Base-by-base conservation (phyloP, 495 filamentous ascomycete species). In the Letharia lupina region DNA sequence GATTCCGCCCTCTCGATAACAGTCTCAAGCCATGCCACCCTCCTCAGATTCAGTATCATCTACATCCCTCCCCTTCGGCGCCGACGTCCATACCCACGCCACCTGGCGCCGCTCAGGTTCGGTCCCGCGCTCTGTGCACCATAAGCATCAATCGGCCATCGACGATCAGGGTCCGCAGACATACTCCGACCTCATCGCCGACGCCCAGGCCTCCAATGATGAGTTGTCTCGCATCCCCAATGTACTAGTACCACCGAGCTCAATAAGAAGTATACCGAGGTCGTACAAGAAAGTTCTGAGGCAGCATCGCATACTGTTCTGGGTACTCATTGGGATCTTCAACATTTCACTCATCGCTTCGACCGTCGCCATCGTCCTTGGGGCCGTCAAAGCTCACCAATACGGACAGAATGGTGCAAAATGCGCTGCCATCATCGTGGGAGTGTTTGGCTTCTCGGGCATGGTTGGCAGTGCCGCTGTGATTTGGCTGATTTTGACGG, bases 11-110 rank as follows among this genome's bases (percentile, higher is more conserved):
- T 18, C 8, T 45, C 28, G 4, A 15, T 31, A 42, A 35, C 6
- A 45, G 44, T 42, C 59, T 61, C 15, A 2, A 6, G 50, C 16
- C 31, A 64, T 56, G 47, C 18, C 48, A n/a, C 39, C 65, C 31
- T 66, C 65, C 54, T 54, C 65, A 54, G 44, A 20, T n/a, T 61
- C 47, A 39, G 13, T 62, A n/a, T 48, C 65, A 1, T 15, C 58
- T 37, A 41, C 16, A 48, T 31, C 65, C 9, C 65, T 66, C 28
- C 65, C 65, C 45, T 66, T 66, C 28, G 65, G 59, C 28, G 59
- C 59, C 60, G 65, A 66, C 39, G 57, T 37, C 0, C 44, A 52
- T 7, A 41, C 20, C 58, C 64, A 54, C n/a, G 44, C 42, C 39
- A 41, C 16, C 35, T 56, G 45, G 65, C 35, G 59, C 6, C 65